Evolutionary conservation across 2,329 filamentous ascomycete species (phyloP), one percentile per base, ranked within the genome.

Genomic region (Chalara sp.): DNA sequence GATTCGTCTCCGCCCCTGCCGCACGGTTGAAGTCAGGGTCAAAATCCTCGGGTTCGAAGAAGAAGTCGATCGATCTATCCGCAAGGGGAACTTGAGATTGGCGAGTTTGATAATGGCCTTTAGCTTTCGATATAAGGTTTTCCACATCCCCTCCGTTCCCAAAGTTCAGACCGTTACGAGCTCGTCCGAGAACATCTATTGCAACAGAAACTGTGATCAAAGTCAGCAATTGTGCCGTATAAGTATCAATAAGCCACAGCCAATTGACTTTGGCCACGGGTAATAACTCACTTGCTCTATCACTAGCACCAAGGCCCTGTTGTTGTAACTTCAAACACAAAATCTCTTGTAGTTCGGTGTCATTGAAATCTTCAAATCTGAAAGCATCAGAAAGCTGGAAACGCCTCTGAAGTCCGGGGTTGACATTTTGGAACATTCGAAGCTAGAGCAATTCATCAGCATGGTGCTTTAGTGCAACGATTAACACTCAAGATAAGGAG

Each of bases 141-240:
- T 92, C 85, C 13, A 93, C 78, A 55, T 89, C 86, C 0, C 85
- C 80, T 0, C 80, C 86, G 58, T 92, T 91, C 1, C 87, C 81
- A 62, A 87, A 88, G 55, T 86, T 78, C 0, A 77, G 76, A 0
- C 79, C 72, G 56, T 84, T 84, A 1, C 84, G 76, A 1, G 78
- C 76, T 4, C 83, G 74, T 6, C 68, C 67, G 0, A 91, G 70
- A n/a, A 84, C 70, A 3, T 83, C 80, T 51, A 83, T 67, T 0
- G 78, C 83, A 0, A 79, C 76, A 0, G 65, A 63, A 48, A 75
- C 76, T 37, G 8, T 37, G 8, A n/a, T 8, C 35, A 10, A 10
- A n/a, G 35, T 37, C 35, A 37, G 35, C n/a, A 37, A 37, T 37
- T 37, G 8, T 21, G 21, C 21, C 21, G 21, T 21, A 21, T 21